A percentile compares a stretch with the other conserved stretches of the same genome.
These are phyloP conservation scores for Shiraia bambusicola DNA, from an alignment of 2,329 filamentous ascomycete genomes.

Conservation along the genomic window DNA sequence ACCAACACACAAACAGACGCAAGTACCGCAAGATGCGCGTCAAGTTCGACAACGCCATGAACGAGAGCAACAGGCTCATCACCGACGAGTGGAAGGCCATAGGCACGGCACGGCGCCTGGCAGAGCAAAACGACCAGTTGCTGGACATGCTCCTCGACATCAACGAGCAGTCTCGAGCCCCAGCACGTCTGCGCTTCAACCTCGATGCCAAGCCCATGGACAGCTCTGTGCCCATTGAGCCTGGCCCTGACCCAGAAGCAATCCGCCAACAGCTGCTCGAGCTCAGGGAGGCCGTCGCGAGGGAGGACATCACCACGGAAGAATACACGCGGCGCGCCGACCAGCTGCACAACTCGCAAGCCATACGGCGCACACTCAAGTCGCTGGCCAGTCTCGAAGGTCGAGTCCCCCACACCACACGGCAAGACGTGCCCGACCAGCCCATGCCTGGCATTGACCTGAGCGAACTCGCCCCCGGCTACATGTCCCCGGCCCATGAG, in stretches of 20 bases:
- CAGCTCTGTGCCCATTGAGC: slow-evolving; percentile 29
- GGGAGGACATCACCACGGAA: slow-evolving; percentile 29
- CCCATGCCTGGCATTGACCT: slow-evolving; percentile 49
- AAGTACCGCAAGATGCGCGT: slow-evolving; percentile 93
- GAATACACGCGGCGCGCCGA: slow-evolving; percentile 32
- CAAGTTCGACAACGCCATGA: slow-evolving; percentile 74
- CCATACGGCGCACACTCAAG: slow-evolving; percentile 24
- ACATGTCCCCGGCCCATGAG: slow-evolving; percentile 69
- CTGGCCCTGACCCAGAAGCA: slow-evolving; percentile 23
- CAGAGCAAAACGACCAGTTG: slow-evolving; percentile 88
- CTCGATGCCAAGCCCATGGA: slow-evolving; percentile 51
- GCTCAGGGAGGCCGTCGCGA: slow-evolving; percentile 39
- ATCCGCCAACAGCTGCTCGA: slow-evolving; percentile 34
- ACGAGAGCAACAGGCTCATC: slow-evolving; percentile 79
- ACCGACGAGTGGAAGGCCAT: slow-evolving; percentile 78
- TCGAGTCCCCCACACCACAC: slow-evolving; percentile 44
- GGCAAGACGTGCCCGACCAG: slow-evolving; percentile 33
- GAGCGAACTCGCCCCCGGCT: slow-evolving; percentile 62
- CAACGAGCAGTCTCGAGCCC: slow-evolving; percentile 80
- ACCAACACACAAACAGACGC: slow-evolving; percentile 56
- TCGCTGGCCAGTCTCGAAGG: slow-evolving; percentile 45
- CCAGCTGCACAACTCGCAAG: slow-evolving; percentile 30
- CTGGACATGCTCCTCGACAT: slow-evolving; percentile 87
- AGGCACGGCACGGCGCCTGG: slow-evolving; percentile 77
- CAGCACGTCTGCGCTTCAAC: slow-evolving; percentile 72